A percentile compares a stretch with the other conserved stretches of the same genome.
Conservation (phyloP, 2,329 filamentous ascomycete species). For the Hypoxylon rubiginosum region DNA sequence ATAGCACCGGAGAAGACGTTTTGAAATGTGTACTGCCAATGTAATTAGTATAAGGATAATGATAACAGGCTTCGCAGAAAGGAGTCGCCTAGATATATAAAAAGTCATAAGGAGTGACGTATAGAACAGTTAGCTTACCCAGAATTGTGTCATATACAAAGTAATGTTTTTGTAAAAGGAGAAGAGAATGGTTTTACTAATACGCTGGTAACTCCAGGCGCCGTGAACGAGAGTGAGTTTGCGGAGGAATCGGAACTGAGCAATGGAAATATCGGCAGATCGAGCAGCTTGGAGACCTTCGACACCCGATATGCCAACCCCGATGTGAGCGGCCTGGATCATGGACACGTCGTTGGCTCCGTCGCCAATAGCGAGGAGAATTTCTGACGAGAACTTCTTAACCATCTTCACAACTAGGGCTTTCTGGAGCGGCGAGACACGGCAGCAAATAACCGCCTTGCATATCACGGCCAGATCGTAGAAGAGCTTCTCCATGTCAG, state of each 20-base stretch:
- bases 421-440: slow-evolving; percentile 97
- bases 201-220: slow-evolving; percentile 96
- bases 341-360: slow-evolving; percentile 99
- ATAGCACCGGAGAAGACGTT: slow-evolving; percentile 98
- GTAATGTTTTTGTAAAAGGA: slow-evolving; percentile 99
- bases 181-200: slow-evolving; percentile 97
- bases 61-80: background rate
- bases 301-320: slow-evolving; percentile 95
- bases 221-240: slow-evolving; percentile 96
- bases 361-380: slow-evolving; percentile 95
- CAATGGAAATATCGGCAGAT: slow-evolving; percentile 95
- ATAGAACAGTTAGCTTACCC: slow-evolving; percentile 71
- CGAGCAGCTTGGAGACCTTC: slow-evolving; percentile 97
- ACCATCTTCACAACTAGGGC: slow-evolving; percentile 98
- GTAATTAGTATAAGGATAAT: slow-evolving; percentile 44
- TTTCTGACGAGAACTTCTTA: slow-evolving; percentile 90
- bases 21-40: slow-evolving; percentile 87
- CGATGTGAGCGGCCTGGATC: slow-evolving; percentile 99
- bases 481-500: slow-evolving; percentile 93
- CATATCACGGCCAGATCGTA: slow-evolving; percentile 94
- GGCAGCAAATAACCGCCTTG: slow-evolving; percentile 98
- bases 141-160: slow-evolving; percentile 99
- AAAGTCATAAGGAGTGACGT: background rate
- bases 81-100: background rate
- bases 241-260: slow-evolving; percentile 92